Evolutionary conservation across 805 yeast genomes (phyloP).

Genomic region (Scheffersomyces lignosus): DNA sequence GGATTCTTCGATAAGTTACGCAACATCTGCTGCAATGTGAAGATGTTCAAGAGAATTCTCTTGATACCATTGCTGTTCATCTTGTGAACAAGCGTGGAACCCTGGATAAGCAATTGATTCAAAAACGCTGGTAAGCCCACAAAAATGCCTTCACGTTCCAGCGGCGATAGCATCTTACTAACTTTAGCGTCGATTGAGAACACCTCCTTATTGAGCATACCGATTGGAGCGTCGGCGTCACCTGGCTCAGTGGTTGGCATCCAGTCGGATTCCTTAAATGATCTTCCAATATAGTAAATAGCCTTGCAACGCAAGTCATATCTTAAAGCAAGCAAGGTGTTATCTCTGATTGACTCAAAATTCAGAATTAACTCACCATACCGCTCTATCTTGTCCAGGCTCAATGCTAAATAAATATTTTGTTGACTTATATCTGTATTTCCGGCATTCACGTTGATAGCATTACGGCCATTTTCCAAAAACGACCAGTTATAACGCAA

Average conservation of each 20-base stretch:
- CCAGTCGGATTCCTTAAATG: constrained; percentile 52
- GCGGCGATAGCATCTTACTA: constrained; percentile 29
- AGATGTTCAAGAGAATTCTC: constrained; percentile 58
- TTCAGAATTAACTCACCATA: constrained; percentile 37
- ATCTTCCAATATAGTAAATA: constrained; percentile 50
- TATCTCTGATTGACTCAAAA: constrained; percentile 36
- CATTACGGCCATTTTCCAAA: constrained; percentile 38
- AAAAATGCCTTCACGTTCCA: constrained; percentile 31
- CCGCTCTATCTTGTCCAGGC: constrained; percentile 24
- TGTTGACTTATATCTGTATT: constrained; percentile 19
- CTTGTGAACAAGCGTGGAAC: constrained; percentile 48
- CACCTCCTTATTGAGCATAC: constrained; percentile 50
- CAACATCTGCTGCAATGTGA: constrained; percentile 68
- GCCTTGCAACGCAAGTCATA: constrained; percentile 57
- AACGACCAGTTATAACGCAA: constrained; percentile 43
- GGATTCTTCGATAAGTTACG: constrained; percentile 56
- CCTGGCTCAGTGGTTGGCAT: constrained; percentile 52
- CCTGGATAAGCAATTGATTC: constrained; percentile 51
- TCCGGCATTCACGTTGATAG: constrained; percentile 10
- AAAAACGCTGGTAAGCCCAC: constrained; percentile 53
- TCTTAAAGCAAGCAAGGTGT: constrained; percentile 49
- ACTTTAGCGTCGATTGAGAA: constrained; percentile 46
- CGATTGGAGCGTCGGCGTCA: constrained; percentile 58
- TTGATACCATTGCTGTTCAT: constrained; percentile 61
- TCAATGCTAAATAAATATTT: constrained; percentile 35